Conservation (phyloP, 2,329 filamentous ascomycete species). For the Colletotrichum eleusines region DNA sequence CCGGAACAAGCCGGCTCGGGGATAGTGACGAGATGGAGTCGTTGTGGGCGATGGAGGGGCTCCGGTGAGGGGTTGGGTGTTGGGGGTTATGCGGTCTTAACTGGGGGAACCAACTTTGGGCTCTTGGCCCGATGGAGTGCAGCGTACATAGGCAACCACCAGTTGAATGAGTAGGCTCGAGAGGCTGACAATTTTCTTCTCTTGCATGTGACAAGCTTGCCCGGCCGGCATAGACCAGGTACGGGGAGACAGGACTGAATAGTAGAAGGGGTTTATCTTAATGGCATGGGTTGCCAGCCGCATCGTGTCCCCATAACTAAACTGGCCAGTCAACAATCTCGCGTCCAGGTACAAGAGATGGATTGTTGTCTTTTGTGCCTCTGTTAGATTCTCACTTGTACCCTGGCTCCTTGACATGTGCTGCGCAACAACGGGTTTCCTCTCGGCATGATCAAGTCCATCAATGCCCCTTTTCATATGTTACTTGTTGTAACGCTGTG, state of each 20-base stretch:
- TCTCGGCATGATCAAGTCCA: slow-evolving; percentile 12
- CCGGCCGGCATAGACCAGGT: neutral
- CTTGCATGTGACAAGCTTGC: slow-evolving; percentile 22
- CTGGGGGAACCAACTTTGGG: slow-evolving; percentile 30
- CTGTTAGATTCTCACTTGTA: too few relatives aligned
- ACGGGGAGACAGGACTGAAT: neutral
- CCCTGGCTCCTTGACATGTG: too few relatives aligned
- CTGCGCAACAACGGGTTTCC: slow-evolving; percentile 5
- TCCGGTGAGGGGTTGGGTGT: slow-evolving; percentile 24
- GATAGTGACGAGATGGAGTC: slow-evolving; percentile 43
- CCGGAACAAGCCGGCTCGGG: slow-evolving; percentile 32
- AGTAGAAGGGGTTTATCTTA: slow-evolving; percentile 19
- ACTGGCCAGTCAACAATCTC: slow-evolving; percentile 10
- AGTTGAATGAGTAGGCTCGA: neutral
- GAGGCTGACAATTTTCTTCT: neutral
- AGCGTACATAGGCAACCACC: neutral
- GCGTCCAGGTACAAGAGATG: neutral
- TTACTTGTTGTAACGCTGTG: too few relatives aligned
- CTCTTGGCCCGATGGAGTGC: slow-evolving; percentile 35
- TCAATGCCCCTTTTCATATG: neutral
- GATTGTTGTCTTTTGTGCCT: too few relatives aligned
- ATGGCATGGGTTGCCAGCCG: slow-evolving; percentile 9
- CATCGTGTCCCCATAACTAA: slow-evolving; percentile 26
- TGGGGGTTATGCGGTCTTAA: slow-evolving; percentile 29
- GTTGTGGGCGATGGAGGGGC: slow-evolving; percentile 41